Conservation (phyloP, 352 stramenopile species). For the Pythium sukuiense region DNA sequence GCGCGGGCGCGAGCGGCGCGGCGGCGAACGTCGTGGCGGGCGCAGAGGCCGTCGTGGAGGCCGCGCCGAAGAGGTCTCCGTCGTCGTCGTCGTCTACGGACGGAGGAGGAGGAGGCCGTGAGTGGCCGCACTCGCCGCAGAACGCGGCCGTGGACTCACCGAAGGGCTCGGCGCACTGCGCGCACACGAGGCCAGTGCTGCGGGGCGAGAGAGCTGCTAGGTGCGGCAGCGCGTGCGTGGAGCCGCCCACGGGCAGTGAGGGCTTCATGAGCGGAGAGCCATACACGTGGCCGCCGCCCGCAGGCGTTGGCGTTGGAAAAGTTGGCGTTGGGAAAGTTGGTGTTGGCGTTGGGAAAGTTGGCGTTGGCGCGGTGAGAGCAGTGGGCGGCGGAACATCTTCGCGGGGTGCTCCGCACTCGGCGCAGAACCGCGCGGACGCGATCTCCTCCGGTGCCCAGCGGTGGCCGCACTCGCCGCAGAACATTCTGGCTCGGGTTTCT, state of each 20-base stretch:
- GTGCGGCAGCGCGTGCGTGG: constrained; percentile 14
- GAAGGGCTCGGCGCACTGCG: constrained; percentile 54
- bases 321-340: constrained; percentile 19
- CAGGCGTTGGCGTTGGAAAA: background rate
- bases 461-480: constrained; percentile 82
- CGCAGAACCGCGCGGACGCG: constrained; percentile 76
- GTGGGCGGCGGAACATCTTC: constrained; percentile 47
- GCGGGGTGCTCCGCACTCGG: constrained; percentile 72
- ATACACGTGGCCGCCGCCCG: constrained; percentile 14
- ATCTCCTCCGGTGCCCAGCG: constrained; percentile 82
- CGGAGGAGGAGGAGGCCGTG: constrained; percentile 30
- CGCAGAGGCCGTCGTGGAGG: constrained; percentile 25
- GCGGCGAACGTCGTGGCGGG: constrained; percentile 15
- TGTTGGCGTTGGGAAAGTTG: constrained; percentile 18
- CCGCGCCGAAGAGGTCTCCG: constrained; percentile 58
- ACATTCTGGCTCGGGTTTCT: constrained; percentile 41
- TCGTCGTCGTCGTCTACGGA: constrained; percentile 33
- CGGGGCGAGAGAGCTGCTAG: constrained; percentile 9
- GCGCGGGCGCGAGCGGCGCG: constrained; percentile 9
- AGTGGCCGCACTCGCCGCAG: constrained; percentile 74
- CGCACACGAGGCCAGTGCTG: constrained; percentile 28
- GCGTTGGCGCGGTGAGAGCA: constrained; percentile 18
- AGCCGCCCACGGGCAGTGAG: constrained; percentile 14
- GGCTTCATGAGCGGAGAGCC: constrained; percentile 26
- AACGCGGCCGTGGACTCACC: constrained; percentile 56